Evolutionary conservation across 768 basidiomycete species (phyloP), one percentile per base, ranked within the genome.

Genomic region (Boletales sp.): DNA sequence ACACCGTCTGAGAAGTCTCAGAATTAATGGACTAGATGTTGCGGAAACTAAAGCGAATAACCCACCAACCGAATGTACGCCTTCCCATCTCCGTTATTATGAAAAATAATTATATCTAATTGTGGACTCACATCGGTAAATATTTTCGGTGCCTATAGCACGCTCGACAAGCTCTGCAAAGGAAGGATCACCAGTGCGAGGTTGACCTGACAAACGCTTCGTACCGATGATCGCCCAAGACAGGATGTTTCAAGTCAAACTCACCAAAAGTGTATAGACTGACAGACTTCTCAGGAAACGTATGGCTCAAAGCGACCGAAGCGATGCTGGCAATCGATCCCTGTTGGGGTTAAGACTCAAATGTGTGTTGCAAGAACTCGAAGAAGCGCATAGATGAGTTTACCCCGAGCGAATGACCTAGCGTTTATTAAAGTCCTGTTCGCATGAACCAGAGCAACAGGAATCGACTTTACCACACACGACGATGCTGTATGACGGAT

Each of bases 211-310:
- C 7, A 43, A 17, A 38, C 2, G n/a, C 13, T n/a, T n/a, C 17
- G 21, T 34, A 24, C 45, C 46, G 35, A 36, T 37, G 1, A 5
- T 29, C 9, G 30, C 42, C 19, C 36, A 43, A 35, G 11, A 15
- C 38, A 4, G 30, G 3, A 39, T 2, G 17, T 27, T 24, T 27
- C 34, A 34, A 34, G 15, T 27, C 41, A 13, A n/a, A 54, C 64
- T 53, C 43, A 73, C 79, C 79, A 57, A 68, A 79, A 0, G 77
- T 80, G 51, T 74, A 80, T 7, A 80, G 51, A 4, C 40, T 60
- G 30, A 65, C 47, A 18, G 47, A 43, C 48, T 38, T 55, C 32
- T 48, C 59, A 13, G 63, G 61, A 50, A 71, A 72, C 31, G 57
- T 64, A 48, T 60, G 54, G 38, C 48, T 61, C 29, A 73, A 48